Base-by-base conservation (phyloP, 176 grass and related monocot species). In the Pharus latifolius region DNA sequence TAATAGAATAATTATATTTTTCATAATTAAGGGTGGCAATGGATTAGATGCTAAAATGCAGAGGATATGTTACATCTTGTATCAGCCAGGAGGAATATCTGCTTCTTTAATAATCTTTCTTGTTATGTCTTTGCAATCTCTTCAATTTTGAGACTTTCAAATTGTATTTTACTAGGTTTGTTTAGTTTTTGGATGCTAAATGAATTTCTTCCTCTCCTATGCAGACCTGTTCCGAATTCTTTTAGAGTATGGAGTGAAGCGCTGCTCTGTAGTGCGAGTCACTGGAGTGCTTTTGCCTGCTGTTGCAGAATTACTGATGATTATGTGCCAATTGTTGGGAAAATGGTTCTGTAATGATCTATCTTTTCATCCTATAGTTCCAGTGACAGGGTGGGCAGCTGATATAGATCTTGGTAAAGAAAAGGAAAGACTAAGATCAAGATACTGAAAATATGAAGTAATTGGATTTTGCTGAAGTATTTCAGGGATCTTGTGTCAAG, bases 381-480 rank as follows among this genome's bases (percentile, higher is more conserved):
- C 17, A 19, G 71, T 52, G 77, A 57, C 25, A 65, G 56, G 64
- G 49, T 44, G 60, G 40, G 4, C 20, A 26, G 16, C 34, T 54
- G 37, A 40, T 80, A 62, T 75, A 76, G 57, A 81, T 81, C 72
- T 57, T 71, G 77, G 64, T 80, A 76, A 70, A 35, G 76, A 75
- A 70, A 76, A 32, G 57, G 28, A 64, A 78, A 24, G 19, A n/a
- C n/a, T 42, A 60, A 66, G 41, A 78, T 59, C 74, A 14, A 29
- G 74, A 78, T 30, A 84, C 58, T n/a, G 27, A 48, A 84, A 78
- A 73, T 56, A 25, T 73, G 35, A 47, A 85, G 63, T 69, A 69
- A 61, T 49, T 85, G 63, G 72, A 16, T 63, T 68, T 53, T 60
- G 60, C 45, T 10, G 5, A 73, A 79, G 41, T 75, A 22, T 80